Conservation (phyloP, 1,139 yeast genomes). For the Magnusiomyces magnusii region DNA sequence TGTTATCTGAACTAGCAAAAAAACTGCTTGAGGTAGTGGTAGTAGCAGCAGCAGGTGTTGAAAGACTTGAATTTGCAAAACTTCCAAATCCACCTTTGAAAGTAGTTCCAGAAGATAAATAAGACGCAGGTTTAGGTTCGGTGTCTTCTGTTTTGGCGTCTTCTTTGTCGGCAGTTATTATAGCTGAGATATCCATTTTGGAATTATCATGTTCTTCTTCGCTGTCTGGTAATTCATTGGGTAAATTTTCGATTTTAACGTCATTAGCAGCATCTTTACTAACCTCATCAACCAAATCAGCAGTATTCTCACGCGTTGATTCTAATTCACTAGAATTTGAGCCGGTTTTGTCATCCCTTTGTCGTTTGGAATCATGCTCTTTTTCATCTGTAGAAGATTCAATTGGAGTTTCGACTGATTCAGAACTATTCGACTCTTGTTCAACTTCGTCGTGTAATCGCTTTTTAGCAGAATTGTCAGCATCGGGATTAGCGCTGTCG, state of each 20-base stretch:
- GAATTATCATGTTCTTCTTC: slow-evolving; percentile 9
- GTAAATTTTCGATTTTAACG: slow-evolving; percentile 5
- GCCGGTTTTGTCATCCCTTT: neutral
- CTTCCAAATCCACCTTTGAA: slow-evolving; percentile 17
- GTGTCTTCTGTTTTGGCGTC: neutral
- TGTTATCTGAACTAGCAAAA: neutral
- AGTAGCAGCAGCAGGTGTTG: neutral
- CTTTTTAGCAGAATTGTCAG: neutral
- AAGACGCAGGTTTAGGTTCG: neutral
- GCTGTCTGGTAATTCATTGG: slow-evolving; percentile 9
- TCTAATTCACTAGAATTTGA: neutral
- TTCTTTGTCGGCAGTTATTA: neutral
- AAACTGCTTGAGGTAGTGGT: neutral
- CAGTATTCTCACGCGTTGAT: slow-evolving; percentile 2
- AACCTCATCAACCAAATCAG: slow-evolving; percentile 6
- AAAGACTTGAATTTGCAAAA: slow-evolving; percentile 12
- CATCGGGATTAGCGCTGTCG: neutral
- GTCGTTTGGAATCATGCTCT: neutral
- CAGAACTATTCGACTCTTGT: neutral
- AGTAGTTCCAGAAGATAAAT: slow-evolving; percentile 9
- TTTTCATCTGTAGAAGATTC: neutral
- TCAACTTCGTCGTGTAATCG: neutral
- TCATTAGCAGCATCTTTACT: neutral
- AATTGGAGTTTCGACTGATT: neutral
- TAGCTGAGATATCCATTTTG: neutral